Evolutionary conservation across 768 basidiomycete species (phyloP), one percentile per base, ranked within the genome.

Genomic region (Grammothele lineata): DNA sequence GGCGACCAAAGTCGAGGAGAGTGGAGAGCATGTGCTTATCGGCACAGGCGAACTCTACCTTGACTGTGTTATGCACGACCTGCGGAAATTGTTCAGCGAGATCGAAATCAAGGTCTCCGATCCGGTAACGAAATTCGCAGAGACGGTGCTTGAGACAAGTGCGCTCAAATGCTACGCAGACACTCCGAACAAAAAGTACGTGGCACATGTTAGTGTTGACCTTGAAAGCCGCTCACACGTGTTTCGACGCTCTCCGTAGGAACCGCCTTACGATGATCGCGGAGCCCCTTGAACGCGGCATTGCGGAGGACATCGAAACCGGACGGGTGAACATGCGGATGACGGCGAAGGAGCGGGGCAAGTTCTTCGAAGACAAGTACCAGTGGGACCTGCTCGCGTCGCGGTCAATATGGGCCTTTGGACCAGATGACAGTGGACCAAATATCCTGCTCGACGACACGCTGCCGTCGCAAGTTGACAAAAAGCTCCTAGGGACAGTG

Each of bases 61-160:
- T 58, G 96, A 99, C 63, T 95, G 87, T 54, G 88, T 95, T 37
- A 84, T 99, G 84, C 95, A 99, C 60, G 96, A 99, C 67, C 69
- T 99, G 41, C 76, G 96, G 51, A 80, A 77, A 51, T 62, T 98
- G 50, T 99, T 95, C 70, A 84, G 93, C 24, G 96, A 99, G 72
- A 96, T 98, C 57, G 96, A 99, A 75, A 97, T 99, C 76, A 99
- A 99, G 73, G 93, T 98, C 12, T 98, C 95, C 19, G 96, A 99
- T 71, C 96, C 96, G 1, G 93, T 98, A 32, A 95, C 93, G 14
- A 92, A 92, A 62, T 99, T 99, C 71, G 89, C 91, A 62, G 96
- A 99, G 72, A 99, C 96, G 2, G 95, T 98, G 18, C 72, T 97
- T 55, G 96, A 99, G 73, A 98, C 95, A 25, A 92, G 89, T 56